phyloP scores from a whole-genome alignment of 306 rosid genomes.

The Psophocarpus tetragonolobus region DNA sequence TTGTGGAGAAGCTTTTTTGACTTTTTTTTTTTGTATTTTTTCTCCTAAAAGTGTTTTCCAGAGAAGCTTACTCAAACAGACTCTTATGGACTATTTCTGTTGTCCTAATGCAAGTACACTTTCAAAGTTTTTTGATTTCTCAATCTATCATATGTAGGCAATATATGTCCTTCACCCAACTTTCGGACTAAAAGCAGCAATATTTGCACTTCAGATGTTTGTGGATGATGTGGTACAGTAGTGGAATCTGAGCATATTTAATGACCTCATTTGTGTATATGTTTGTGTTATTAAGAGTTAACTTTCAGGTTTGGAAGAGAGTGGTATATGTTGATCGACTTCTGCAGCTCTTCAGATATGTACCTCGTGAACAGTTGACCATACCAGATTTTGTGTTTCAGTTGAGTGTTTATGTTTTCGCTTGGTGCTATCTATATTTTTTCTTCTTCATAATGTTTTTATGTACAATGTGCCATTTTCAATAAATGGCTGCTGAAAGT shows the following conservation, averaged over 20 bases:
- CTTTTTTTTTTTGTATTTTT: too few relatives aligned
- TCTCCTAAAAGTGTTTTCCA: too few relatives aligned
- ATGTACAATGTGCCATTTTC: constrained; percentile 8
- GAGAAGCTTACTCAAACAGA: too few relatives aligned
- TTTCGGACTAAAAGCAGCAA: constrained; percentile 81
- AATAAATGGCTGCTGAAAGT: background rate
- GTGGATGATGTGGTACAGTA: constrained; percentile 75
- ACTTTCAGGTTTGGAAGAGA: constrained; percentile 81
- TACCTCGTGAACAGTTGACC: constrained; percentile 93
- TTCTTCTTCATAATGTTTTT: constrained; percentile 1
- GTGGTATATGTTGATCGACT: constrained; percentile 82
- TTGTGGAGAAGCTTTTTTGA: too few relatives aligned
- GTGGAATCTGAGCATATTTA: constrained; percentile 12
- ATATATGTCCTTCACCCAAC: constrained; percentile 89
- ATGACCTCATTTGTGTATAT: background rate
- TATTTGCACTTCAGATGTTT: constrained; percentile 69
- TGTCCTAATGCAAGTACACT: background rate
- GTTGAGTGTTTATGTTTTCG: constrained; percentile 52
- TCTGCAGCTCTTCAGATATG: constrained; percentile 82
- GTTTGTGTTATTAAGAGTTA: constrained; percentile 8
- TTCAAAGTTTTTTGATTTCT: constrained; percentile 33
- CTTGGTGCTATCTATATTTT: background rate
- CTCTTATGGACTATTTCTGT: constrained; percentile 42
- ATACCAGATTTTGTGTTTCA: constrained; percentile 90
- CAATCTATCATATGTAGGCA: constrained; percentile 53